Base-by-base conservation (phyloP, 345 rosid genomes). In the Camelina laxa region DNA sequence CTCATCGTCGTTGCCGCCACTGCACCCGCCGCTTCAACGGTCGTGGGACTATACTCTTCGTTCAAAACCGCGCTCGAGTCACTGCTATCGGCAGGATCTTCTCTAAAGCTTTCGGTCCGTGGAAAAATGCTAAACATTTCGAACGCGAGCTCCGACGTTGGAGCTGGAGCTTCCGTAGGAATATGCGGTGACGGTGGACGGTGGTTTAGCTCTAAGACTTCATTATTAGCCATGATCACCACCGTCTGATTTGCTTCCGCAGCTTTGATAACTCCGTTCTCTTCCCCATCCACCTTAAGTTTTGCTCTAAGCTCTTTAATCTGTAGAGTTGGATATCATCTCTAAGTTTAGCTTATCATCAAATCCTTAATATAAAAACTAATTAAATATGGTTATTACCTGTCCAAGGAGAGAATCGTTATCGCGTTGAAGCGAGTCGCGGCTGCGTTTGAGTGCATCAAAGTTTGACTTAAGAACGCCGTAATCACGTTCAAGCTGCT, bases 21-120 rank as follows among this genome's bases (percentile, higher is more conserved):
- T 9, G 53, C 61, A 5, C 24, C 51, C 2, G 61, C 64, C 47
- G 60, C 36, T 38, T 39, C 74, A 6, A 27, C 80, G 19, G 62
- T 31, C 5, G 36, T 44, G 7, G 81, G 73, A 60, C 81, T 79
- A 82, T 85, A 86, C 58, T 90, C 93, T 35, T 90, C 97, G 70
- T 87, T 94, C 63, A 95, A 76, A 78, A 95, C 87, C 5, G 97
- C 99, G 51, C 98, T 89, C 7, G 98, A 89, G 75, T 90, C 98
- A 54, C 82, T 74, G 41, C 81, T 78, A 54, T 92, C 96, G 0
- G 99, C 87, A 5, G 93, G 87, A 73, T 91, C 96, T 20, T 92
- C 97, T 38, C 70, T 69, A 9, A 79, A 79, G 27, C 61, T 79
- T 6, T 68, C 79, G 15, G 42, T 14, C 7, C 75, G 80, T 87